phyloP scores from a whole-genome alignment of 108 stramenopile genomes.

The Nitzschia putrida region DNA sequence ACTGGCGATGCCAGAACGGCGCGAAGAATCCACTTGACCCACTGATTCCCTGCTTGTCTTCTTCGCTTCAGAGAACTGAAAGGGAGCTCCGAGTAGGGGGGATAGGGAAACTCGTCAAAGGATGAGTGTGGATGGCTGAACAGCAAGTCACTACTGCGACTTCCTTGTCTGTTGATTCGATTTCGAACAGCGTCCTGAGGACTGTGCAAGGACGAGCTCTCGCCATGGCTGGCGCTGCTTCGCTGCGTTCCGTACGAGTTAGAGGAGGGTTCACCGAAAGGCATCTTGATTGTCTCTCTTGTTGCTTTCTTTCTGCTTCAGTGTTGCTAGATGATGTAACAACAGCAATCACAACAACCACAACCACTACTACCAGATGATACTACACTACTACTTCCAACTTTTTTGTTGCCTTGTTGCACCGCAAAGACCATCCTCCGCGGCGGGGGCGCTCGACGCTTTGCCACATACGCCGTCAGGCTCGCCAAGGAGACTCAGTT shows the following conservation, averaged over 20 bases:
- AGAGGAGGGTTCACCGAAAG: constrained; percentile 9
- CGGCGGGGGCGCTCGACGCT: not conserved
- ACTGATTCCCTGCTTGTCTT: constrained; percentile 12
- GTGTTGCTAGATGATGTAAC: too few relatives aligned
- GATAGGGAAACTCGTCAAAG: constrained; percentile 27
- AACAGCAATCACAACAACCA: too few relatives aligned
- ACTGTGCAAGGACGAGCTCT: not conserved
- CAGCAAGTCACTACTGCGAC: constrained; percentile 2
- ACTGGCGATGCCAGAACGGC: constrained; percentile 39
- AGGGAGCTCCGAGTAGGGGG: constrained; percentile 34
- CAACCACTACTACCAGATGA: too few relatives aligned
- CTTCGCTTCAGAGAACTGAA: constrained; percentile 31
- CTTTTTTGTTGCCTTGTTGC: constrained; percentile 1
- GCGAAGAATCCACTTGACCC: constrained; percentile 38
- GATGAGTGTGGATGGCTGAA: constrained; percentile 15
- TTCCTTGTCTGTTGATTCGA: not conserved
- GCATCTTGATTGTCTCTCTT: not conserved
- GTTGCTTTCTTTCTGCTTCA: too few relatives aligned
- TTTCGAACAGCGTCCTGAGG: not conserved
- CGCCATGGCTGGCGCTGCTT: not conserved
- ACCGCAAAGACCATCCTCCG: not conserved
- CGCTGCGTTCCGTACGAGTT: constrained; percentile 2
- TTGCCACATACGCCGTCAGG: too few relatives aligned
- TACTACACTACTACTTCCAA: not conserved
- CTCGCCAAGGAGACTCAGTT: not conserved